Percentiles rank a stretch among this genome's conserved stretches.
Conservation (phyloP, 2,329 filamentous ascomycete genomes). For the Phyllosticta capitalensis region DNA sequence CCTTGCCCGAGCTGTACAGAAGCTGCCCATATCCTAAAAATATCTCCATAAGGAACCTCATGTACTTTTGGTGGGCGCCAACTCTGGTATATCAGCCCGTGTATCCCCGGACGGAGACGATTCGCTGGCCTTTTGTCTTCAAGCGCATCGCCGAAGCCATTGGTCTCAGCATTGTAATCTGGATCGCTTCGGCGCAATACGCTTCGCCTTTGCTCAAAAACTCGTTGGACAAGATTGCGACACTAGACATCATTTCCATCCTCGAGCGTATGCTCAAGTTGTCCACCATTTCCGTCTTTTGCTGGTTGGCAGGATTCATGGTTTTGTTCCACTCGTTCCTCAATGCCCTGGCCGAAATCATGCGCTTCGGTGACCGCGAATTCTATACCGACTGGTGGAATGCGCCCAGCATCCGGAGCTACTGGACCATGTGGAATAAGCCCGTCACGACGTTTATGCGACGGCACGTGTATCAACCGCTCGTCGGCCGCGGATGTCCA, state of each 20-base stretch:
- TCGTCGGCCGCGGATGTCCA: conserved; percentile 75
- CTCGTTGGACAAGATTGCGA: conserved; percentile 77
- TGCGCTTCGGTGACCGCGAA: conserved; percentile 81
- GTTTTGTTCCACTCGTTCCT: conserved; percentile 88
- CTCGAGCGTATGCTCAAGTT: conserved; percentile 87
- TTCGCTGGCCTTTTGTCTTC: conserved; percentile 79
- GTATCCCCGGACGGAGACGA: conserved; percentile 73
- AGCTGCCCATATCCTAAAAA: conserved; percentile 82
- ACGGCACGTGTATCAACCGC: conserved; percentile 80
- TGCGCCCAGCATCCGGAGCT: conserved; percentile 62
- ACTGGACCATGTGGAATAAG: conserved; percentile 97
- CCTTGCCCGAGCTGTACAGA: conserved; percentile 74
- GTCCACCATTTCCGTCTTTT: conserved; percentile 86
- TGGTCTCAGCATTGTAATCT: conserved; percentile 78
- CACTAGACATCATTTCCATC: conserved; percentile 71
- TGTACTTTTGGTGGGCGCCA: conserved; percentile 97
- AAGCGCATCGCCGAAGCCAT: conserved; percentile 74
- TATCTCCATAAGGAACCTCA: conserved; percentile 77
- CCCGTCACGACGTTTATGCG: conserved; percentile 97
- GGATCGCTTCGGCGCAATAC: conserved; percentile 91
- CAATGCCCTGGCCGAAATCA: conserved; percentile 83
- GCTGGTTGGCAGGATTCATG: conserved; percentile 97
- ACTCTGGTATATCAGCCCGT: conserved; percentile 95
- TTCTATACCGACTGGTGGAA: conserved; percentile 99
- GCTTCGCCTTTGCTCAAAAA: conserved; percentile 83